phyloP scores from a whole-genome alignment of 2,329 filamentous ascomycete species.

The Alternaria panax region DNA sequence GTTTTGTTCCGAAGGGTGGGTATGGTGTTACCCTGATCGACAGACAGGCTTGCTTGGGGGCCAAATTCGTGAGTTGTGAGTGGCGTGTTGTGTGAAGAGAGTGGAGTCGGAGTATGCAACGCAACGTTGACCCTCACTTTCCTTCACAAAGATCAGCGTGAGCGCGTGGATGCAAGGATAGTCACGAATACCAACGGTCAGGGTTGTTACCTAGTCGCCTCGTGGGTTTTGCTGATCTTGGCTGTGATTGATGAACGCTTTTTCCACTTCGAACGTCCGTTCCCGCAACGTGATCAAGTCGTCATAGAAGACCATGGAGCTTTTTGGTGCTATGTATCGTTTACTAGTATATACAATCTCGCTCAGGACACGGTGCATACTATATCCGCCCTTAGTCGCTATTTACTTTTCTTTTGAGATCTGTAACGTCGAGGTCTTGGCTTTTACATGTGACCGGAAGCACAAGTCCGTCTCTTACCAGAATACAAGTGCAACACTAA shows the following conservation, averaged over 20 bases:
- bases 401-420: not conserved
- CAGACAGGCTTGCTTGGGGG: not conserved
- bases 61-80: not conserved
- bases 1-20: not conserved
- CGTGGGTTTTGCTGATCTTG: not conserved
- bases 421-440: not conserved
- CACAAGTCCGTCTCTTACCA: not conserved
- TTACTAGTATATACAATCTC: not conserved
- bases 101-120: not conserved
- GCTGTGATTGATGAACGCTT: not conserved
- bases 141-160: not conserved
- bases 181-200: not conserved
- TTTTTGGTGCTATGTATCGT: not conserved
- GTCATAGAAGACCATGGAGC: not conserved
- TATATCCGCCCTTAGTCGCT: not conserved
- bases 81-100: not conserved
- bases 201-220: not conserved
- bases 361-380: not conserved
- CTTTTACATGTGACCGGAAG: not conserved
- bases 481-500: not conserved
- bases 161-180: constrained; percentile 4
- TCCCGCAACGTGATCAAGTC: not conserved
- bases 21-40: not conserved
- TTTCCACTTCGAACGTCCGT: not conserved
- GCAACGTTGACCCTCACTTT: constrained; percentile 16